These are phyloP conservation scores for Metarhizium brunneum DNA, from an alignment of 2,329 filamentous ascomycete genomes.

Conservation along the genomic window DNA sequence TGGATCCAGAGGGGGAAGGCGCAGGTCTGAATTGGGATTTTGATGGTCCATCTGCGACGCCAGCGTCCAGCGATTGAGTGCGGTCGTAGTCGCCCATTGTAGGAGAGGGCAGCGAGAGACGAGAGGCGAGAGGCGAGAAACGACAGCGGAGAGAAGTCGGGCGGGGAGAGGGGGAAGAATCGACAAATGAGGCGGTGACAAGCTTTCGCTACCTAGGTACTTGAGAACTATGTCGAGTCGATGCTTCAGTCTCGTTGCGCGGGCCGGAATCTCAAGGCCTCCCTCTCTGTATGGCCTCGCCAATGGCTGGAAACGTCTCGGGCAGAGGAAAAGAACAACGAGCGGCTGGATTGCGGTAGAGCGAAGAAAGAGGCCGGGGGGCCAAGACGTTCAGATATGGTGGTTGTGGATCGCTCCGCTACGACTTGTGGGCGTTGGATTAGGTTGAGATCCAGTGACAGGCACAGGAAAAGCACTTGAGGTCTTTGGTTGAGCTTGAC, in stretches of 20 bases:
- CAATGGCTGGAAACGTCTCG: background rate
- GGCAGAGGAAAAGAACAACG: background rate
- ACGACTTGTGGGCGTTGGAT: constrained; percentile 2
- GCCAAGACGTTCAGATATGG: background rate
- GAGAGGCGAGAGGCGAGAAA: background rate
- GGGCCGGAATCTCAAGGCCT: background rate
- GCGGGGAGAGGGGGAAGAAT: background rate
- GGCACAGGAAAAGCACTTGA: background rate
- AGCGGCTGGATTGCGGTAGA: constrained; percentile 1
- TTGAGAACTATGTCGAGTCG: background rate
- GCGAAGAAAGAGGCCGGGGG: background rate
- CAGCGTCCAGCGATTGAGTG: constrained; percentile 8
- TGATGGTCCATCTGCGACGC: constrained; percentile 12
- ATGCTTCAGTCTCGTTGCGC: background rate
- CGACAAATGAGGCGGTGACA: background rate
- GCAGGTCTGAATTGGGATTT: constrained; percentile 21
- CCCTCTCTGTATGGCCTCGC: background rate
- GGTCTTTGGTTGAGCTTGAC: background rate
- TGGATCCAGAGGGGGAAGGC: constrained; percentile 2
- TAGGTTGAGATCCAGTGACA: background rate
- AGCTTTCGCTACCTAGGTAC: background rate
- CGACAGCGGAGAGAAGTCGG: constrained; percentile 2
- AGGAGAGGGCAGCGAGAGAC: background rate
- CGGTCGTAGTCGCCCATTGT: constrained; percentile 4
- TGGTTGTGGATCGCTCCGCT: constrained; percentile 6